Conservation (phyloP, 1,284 basidiomycete species). For the Cutaneotrichosporon mucoides region DNA sequence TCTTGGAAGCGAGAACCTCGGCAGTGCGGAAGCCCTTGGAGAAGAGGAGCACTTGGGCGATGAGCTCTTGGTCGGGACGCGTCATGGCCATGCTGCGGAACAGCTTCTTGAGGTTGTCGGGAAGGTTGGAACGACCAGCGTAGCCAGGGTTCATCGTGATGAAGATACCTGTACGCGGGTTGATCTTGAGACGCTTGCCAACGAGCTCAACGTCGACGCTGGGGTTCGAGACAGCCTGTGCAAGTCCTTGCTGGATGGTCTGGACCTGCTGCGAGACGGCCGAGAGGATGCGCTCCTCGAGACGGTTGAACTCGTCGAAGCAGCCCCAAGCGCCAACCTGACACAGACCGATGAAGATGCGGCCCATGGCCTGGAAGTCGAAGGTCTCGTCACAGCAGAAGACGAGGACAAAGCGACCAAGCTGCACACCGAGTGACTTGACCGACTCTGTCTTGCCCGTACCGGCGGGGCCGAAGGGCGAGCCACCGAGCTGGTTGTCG, state of each 20-base stretch:
- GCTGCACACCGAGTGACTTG: slow-evolving; percentile 94
- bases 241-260: slow-evolving; percentile 93
- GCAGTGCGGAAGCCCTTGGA: slow-evolving; percentile 99
- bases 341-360: slow-evolving; percentile 96
- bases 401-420: slow-evolving; percentile 97
- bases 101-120: slow-evolving; percentile 78
- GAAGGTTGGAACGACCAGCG: slow-evolving; percentile 89
- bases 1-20: slow-evolving; percentile 90
- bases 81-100: slow-evolving; percentile 93
- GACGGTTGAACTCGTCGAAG: slow-evolving; percentile 96
- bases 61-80: slow-evolving; percentile 92
- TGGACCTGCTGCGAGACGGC: slow-evolving; percentile 99
- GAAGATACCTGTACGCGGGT: slow-evolving; percentile 93
- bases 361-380: slow-evolving; percentile 99
- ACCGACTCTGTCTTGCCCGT: slow-evolving; percentile 99
- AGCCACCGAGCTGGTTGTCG: slow-evolving; percentile 88
- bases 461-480: slow-evolving; percentile 97
- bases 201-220: slow-evolving; percentile 91
- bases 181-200: slow-evolving; percentile 88
- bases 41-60: slow-evolving; percentile 98
- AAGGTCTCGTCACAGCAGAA: slow-evolving; percentile 99
- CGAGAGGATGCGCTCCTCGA: slow-evolving; percentile 95
- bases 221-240: slow-evolving; percentile 70
- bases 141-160: slow-evolving; percentile 99
- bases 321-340: slow-evolving; percentile 99